Conservation (phyloP, 2,329 filamentous ascomycete genomes). For the Myriangium duriaei region DNA sequence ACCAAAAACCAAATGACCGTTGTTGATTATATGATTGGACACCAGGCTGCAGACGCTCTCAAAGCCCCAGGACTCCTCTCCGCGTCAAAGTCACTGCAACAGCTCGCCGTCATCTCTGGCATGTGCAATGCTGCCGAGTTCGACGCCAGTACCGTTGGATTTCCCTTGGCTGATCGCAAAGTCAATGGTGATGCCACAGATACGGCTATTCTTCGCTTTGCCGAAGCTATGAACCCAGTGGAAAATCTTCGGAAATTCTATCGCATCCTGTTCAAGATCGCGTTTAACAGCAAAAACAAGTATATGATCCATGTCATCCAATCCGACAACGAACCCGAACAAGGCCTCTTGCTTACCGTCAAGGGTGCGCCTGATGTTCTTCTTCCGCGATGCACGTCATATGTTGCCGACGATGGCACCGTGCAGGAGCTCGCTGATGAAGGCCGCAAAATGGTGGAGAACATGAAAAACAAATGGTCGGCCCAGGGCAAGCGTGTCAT, state of each 20-base stretch:
- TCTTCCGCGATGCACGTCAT: conserved; percentile 48
- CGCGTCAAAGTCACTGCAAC: conserved; percentile 32
- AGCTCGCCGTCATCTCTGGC: conserved; percentile 49
- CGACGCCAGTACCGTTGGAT: conserved; percentile 49
- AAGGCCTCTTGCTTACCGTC: conserved; percentile 47
- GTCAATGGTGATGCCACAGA: conserved; percentile 69
- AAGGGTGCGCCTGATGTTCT: conserved; percentile 70
- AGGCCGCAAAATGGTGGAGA: conserved; percentile 42
- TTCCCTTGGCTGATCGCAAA: conserved; percentile 48
- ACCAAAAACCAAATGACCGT: conserved; percentile 62
- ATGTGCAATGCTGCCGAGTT: conserved; percentile 69
- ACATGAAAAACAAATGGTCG: conserved; percentile 57
- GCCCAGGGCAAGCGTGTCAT: conserved; percentile 57
- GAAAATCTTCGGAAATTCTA: conserved; percentile 48
- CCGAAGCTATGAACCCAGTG: conserved; percentile 51
- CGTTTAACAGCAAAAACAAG: conserved; percentile 77
- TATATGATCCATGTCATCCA: conserved; percentile 59
- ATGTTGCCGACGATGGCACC: conserved; percentile 44
- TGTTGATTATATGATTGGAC: conserved; percentile 52
- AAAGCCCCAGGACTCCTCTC: conserved; percentile 36
- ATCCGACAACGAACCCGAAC: conserved; percentile 16
- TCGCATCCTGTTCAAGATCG: conserved; percentile 54
- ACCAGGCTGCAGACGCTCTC: conserved; percentile 34
- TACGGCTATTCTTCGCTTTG: conserved; percentile 59
- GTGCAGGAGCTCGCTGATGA: conserved; percentile 40